Base-by-base conservation (phyloP, 257 asterid species). In the Linderniella brevidens region DNA sequence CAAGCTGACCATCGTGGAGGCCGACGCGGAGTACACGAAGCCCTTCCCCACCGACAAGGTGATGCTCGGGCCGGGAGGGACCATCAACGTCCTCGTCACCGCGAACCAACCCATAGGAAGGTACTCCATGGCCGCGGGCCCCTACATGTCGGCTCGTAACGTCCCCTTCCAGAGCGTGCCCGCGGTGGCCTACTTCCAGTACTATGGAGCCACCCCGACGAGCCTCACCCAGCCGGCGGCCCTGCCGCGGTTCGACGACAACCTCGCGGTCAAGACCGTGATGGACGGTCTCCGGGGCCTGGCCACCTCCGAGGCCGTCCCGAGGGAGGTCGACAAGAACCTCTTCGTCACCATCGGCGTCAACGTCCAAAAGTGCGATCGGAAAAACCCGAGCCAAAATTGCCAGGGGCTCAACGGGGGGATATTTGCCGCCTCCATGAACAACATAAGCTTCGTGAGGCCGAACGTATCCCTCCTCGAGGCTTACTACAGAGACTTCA, bases 21-120 rank as follows among this genome's bases (percentile, higher is more conserved):
- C 75, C 0, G 92, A 79, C 49, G 92, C 76, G 9, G 82, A 73
- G 43, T 79, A 79, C 71, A 76, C 76, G 2, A 76, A 73, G 46
- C 80, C 86, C 11, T 58, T 72, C 54, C 62, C 59, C 40, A 65
- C 68, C 0, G 72, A 70, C 56, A 62, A 41, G 20, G 78, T 79
- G 37, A 73, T 76, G 78, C 75, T 79, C 12, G 77, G 72, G 35
- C 92, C 92, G 1, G 92, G 86, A 17, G 78, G 68, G 57, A 79
- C 92, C 49, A 51, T 76, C 54, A 71, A 68, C 16, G 76, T 76
- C 32, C 67, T 76, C 3, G 72, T 79, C 62, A 73, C 80, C 9
- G 82, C 92, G 12, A 61, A 79, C 48, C 82, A 76, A 40, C 73
- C 69, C 11, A 64, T 64, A 16, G 73, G 55, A 46, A 55, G 58